A percentile compares a stretch with the other conserved stretches of the same genome.
These are phyloP conservation scores for Hypoxylon sp. DNA, from an alignment of 2,329 filamentous ascomycete genomes.

Conservation along the genomic window DNA sequence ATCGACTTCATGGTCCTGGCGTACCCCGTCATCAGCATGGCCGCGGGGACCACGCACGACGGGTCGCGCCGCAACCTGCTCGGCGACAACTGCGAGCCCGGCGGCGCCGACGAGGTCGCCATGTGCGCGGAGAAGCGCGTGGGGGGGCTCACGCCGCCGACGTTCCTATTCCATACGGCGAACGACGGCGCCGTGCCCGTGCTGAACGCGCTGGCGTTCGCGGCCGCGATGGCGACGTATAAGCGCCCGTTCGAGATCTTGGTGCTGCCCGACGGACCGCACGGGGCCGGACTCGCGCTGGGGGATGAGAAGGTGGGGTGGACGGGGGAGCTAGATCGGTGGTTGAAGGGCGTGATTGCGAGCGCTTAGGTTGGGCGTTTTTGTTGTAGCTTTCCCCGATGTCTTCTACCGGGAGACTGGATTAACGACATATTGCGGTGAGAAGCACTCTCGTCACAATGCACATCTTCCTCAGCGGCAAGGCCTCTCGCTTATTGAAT, in stretches of 20 bases:
- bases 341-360: constrained; percentile 35
- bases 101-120: constrained; percentile 7
- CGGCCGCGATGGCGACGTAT: constrained; percentile 43
- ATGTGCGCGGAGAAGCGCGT: constrained; percentile 48
- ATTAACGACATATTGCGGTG: too few relatives aligned
- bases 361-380: not conserved
- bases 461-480: too few relatives aligned
- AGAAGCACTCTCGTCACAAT: too few relatives aligned
- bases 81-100: constrained; percentile 26
- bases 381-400: too few relatives aligned
- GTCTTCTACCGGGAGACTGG: too few relatives aligned
- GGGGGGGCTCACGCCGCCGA: constrained; percentile 46
- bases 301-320: constrained; percentile 43
- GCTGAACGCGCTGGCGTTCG: constrained; percentile 47
- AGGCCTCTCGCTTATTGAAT: too few relatives aligned
- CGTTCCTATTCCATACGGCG: constrained; percentile 53
- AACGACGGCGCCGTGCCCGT: constrained; percentile 47
- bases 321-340: constrained; percentile 47
- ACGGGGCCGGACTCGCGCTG: constrained; percentile 46
- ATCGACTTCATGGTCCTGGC: constrained; percentile 46
- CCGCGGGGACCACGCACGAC: constrained; percentile 28
- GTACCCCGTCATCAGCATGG: constrained; percentile 46
- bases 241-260: constrained; percentile 43
- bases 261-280: constrained; percentile 48
- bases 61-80: constrained; percentile 42